Base-by-base conservation (phyloP, 768 basidiomycete genomes). In the Boletus rubroflammeus region DNA sequence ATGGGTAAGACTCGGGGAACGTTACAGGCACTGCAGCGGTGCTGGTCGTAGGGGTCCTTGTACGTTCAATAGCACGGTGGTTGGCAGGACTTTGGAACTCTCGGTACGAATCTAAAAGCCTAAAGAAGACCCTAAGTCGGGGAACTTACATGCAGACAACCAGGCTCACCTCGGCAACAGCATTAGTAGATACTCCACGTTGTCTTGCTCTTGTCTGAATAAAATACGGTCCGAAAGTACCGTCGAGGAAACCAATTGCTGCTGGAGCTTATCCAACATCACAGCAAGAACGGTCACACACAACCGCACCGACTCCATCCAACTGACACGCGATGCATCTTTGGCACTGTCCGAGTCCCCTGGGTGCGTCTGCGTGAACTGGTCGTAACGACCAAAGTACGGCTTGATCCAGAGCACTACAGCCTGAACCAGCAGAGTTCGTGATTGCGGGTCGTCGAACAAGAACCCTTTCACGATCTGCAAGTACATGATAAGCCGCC, bases 331-430 rank as follows among this genome's bases (percentile, higher is more conserved):
- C n/a, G 88, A 85, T 9, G 80, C 75, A 66, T 97, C 93, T 42
- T 82, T 78, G 19, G 74, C 77, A 35, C 65, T 70, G 55, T 93
- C 89, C 3, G 81, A 73, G 58, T 95, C 93, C 51, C 78, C 83
- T 2, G 81, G 72, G 51, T 79, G 77, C 13, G 79, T 80, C 58
- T 84, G 81, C 19, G 76, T 66, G 60, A 83, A 88, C 70, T 95
- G 94, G 58, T 98, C 93, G 65, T 88, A 98, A 28, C 83, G 82
- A 25, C 95, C 95, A 63, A 98, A 91, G 68, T 95, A 86, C 2
- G 95, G 93, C 67, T 94, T 96, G 60, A 98, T 87, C 94, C 95
- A 98, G 21, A 87, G 81, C 10, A 94, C 85, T 26, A 98, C 84
- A 19, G 87, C 84, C 59, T 97, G 94, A 7, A 96, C 85, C 3